Evolutionary conservation across 2,329 filamentous ascomycete species (phyloP).

Genomic region (Pyrenochaeta sp.): DNA sequence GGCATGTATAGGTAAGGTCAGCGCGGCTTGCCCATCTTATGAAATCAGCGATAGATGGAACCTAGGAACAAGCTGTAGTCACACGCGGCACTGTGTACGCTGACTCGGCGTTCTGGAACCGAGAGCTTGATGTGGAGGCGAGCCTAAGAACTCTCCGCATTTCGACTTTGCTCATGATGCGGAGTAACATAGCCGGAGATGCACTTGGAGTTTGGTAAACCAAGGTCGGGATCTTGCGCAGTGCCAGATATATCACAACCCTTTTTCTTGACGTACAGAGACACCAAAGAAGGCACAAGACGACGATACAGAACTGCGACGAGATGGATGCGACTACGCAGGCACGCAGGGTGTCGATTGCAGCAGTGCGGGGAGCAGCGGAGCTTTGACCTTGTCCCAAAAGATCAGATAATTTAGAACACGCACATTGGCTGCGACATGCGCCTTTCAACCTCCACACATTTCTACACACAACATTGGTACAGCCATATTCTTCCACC

Average conservation of each 20-base stretch:
- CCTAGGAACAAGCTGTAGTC: background rate
- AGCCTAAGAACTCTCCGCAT: background rate
- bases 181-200: background rate
- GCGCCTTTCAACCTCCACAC: background rate
- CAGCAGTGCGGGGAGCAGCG: background rate
- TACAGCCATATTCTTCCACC: background rate
- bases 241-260: background rate
- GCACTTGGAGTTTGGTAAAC: background rate
- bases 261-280: background rate
- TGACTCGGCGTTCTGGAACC: constrained; percentile 9
- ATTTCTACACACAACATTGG: background rate
- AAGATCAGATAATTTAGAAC: background rate
- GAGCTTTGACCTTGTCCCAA: background rate
- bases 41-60: background rate
- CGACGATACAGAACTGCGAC: background rate
- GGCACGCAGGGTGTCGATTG: background rate
- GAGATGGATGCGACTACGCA: background rate
- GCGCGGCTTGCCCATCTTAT: background rate
- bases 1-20: background rate
- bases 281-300: background rate
- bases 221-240: background rate
- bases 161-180: background rate
- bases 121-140: background rate
- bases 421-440: background rate
- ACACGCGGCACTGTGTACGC: constrained; percentile 1